A percentile compares a stretch with the other conserved stretches of the same genome.
Conservation (phyloP, 2,329 filamentous ascomycete species). For the Aureobasidium leucospermi region DNA sequence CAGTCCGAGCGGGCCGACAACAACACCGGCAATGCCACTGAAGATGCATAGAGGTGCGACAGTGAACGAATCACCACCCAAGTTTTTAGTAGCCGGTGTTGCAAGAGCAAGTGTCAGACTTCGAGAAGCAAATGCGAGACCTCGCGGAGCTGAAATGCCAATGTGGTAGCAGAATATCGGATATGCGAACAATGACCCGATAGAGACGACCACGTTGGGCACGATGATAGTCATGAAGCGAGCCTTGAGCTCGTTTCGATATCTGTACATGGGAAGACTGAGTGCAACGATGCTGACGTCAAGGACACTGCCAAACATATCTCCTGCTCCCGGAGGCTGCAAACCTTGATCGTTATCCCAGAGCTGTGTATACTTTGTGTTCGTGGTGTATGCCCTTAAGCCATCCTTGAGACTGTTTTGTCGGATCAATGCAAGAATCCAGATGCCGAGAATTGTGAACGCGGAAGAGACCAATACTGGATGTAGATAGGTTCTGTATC, state of each 20-base stretch:
- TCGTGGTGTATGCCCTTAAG: conserved; percentile 45
- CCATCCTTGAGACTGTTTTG: conserved; percentile 36
- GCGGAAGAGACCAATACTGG: conserved; percentile 52
- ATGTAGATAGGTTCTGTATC: conserved; percentile 48
- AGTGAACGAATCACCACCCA: conserved; percentile 51
- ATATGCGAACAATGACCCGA: conserved; percentile 51
- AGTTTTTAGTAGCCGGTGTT: conserved; percentile 48
- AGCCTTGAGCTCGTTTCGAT: conserved; percentile 46
- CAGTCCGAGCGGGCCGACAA: conserved; percentile 47
- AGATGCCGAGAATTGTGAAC: conserved; percentile 46
- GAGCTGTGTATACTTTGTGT: conserved; percentile 46
- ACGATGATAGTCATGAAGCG: conserved; percentile 46
- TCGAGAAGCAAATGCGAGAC: conserved; percentile 49
- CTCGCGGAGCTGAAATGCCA: conserved; percentile 46
- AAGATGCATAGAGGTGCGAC: conserved; percentile 52
- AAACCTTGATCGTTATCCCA: conserved; percentile 35
- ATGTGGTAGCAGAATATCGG: conserved; percentile 48
- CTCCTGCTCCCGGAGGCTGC: conserved; percentile 46
- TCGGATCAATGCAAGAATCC: conserved; percentile 43
- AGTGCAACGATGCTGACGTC: conserved; percentile 54
- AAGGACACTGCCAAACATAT: conserved; percentile 48
- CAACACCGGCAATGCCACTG: conserved; percentile 52
- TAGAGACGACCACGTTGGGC: conserved; percentile 46
- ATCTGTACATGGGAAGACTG: conserved; percentile 55
- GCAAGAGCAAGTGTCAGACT: conserved; percentile 56